Base-by-base conservation (phyloP, 139 green algal species). In the Haematococcus sp. region DNA sequence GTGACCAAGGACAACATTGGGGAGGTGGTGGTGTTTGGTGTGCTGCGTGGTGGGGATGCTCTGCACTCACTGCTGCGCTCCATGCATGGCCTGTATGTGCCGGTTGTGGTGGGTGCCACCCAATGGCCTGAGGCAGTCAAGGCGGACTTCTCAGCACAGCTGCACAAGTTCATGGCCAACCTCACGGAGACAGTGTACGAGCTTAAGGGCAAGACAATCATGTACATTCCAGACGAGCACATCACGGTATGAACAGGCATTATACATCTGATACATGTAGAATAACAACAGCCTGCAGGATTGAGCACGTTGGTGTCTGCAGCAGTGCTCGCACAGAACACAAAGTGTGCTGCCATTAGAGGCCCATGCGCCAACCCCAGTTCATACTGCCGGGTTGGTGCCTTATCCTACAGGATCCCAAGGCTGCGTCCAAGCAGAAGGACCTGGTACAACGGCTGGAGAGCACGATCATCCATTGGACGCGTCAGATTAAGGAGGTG, bases 401-500 rank as follows among this genome's bases (percentile, higher is more conserved):
- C 40, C 11, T 7, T 11, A 49, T 49, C 40, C 70, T 83, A 27
- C 75, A 84, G 58, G 84, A 91, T 27, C 63, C 79, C 68, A 87
- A 89, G 52, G 83, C 79, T 2, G 79, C 85, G 34, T 92, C 89
- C 75, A 88, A 93, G 65, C 89, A 93, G 43, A 93, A 93, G 74
- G 86, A 94, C 56, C 82, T 96, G 20, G 85, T 95, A 40, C 93
- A 97, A 86, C 84, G 86, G 11, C 84, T 97, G 33, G 93, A 97
- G 81, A 86, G 80, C 33, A 92, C 81, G 19, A 74, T 94, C 63
- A 93, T 97, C 40, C 89, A 96, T 70, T 97, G 92, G 90, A 95
- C 91, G 17, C 76, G 89, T 0, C 91, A 97, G 76, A 90, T 96
- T 71, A 93, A 92, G 71, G 87, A 91, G 73, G 79, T 95, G 60